Evolutionary conservation across 306 rosid species (phyloP), one percentile per base, ranked within the genome.

Genomic region (Cucurbita pepo): DNA sequence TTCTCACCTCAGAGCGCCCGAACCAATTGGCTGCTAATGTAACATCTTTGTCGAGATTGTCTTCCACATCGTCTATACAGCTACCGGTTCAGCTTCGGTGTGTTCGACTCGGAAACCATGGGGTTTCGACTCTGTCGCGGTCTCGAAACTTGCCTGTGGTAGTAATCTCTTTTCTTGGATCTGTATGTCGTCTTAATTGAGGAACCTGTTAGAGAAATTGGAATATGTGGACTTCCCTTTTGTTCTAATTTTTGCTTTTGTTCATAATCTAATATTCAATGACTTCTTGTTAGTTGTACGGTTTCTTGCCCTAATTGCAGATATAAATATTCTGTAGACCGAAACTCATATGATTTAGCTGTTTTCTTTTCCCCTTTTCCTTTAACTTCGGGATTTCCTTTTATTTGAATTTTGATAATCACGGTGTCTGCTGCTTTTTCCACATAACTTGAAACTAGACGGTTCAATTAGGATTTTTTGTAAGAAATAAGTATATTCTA

Each of bases 131-230:
- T 63, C 79, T 85, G 25, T 78, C 82, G 6, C 77, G 80, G 6
- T 73, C 73, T 77, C 86, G 86, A 57, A 66, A 75, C 74, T 90
- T 87, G 38, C 88, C 91, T 45, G 75, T 56, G 87, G 97, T 91
- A 82, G 45, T 8, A 13, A 5, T 64, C 48, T 59, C 19, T 71
- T 9, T 12, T 48, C 7, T 11, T n/a, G 21, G 4, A 18, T 80
- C 15, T 72, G 9, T 73, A 36, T 76, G 18, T 19, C 19, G 4
- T 58, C 10, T 47, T 48, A 12, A 47, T 12, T 0, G 43, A 67
- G 16, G 7, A 21, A 22, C 40, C 44, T 21, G 38, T 22, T 19
- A 5, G 14, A 21, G 14, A 50, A 62, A 12, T 15, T 66, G n/a
- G 38, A 5, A 22, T 58, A n/a, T 10, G 4, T 74, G 56, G 56